A percentile compares a stretch with the other conserved stretches of the same genome.
These are phyloP conservation scores for Westerdykella sp. DNA, from an alignment of 2,329 filamentous ascomycete genomes.

Conservation along the genomic window DNA sequence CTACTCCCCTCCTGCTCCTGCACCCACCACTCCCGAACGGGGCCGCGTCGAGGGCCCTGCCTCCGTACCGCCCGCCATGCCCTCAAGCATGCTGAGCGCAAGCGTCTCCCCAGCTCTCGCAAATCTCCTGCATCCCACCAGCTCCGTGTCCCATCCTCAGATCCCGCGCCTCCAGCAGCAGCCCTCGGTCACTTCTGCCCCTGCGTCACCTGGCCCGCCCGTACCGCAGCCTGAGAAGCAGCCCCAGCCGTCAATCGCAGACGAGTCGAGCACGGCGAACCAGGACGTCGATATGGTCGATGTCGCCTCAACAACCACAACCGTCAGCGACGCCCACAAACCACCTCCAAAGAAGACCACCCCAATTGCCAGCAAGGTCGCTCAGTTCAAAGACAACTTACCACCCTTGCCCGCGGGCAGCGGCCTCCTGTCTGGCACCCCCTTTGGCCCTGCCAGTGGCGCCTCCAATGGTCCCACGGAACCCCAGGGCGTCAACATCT, in stretches of 20 bases:
- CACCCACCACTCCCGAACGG: constrained; percentile 46
- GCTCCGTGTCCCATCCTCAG: constrained; percentile 23
- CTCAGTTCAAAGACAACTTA: constrained; percentile 50
- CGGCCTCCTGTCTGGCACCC: constrained; percentile 56
- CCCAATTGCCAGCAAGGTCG: constrained; percentile 43
- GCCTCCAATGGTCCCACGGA: constrained; percentile 40
- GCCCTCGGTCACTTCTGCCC: constrained; percentile 35
- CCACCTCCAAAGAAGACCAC: constrained; percentile 5
- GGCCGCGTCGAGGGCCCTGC: constrained; percentile 51
- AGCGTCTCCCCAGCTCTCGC: constrained; percentile 88
- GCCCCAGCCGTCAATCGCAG: neutral
- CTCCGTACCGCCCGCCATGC: too few species aligned
- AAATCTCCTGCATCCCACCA: constrained; percentile 70
- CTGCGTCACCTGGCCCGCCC: constrained; percentile 31
- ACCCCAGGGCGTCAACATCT: constrained; percentile 60
- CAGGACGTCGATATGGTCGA: too few species aligned
- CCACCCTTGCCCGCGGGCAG: constrained; percentile 56
- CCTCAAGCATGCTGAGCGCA: constrained; percentile 45
- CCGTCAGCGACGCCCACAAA: neutral
- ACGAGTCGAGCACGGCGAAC: neutral
- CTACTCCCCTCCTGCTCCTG: constrained; percentile 41
- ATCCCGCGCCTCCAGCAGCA: constrained; percentile 31
- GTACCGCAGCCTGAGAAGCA: constrained; percentile 22
- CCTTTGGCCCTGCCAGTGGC: constrained; percentile 50
- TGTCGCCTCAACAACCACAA: too few species aligned